Base-by-base conservation (phyloP, 352 stramenopile genomes). In the Phytophthora boehmeriae region DNA sequence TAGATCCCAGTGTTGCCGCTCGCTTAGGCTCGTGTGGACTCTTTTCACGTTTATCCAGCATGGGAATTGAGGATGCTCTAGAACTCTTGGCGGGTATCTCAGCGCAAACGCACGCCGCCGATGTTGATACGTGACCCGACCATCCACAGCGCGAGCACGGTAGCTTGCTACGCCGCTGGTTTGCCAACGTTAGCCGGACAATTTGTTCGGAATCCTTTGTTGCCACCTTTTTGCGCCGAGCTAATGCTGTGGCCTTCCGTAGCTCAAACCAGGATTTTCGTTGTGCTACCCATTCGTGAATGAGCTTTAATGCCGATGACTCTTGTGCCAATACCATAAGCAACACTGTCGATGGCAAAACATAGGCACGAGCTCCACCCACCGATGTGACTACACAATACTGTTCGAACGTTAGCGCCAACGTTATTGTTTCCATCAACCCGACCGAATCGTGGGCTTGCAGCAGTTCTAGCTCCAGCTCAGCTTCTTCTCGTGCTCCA, bases 391-490 rank as follows among this genome's bases (percentile, higher is more conserved):
- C 74, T 11, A 82, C 61, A 32, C 80, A 87, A 47, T 84, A 83
- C 43, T 66, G 76, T 1, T 64, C 54, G 47, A 88, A 90, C 4
- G 62, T 59, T 11, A 64, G 22, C 41, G 73, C 58, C 54, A 84
- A 64, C 2, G 71, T 19, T 27, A 72, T 76, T 5, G 51, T 62
- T 20, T 89, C 79, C 32, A 78, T 54, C 5, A 89, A 20, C 2
- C 79, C 79, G 10, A 78, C 65, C 4, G 66, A 59, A 54, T 89
- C 76, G 43, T 80, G 66, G 10, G 58, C 17, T 45, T 86, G 75
- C 0, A 89, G 47, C n/a, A 89, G 78, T 36, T 89, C 72, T 8
- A 89, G 63, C 42, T 89, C 79, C 4, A 87, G 66, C 47, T 80
- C 69, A 5, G 73, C 69, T 19, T 68, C 78, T 34, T 76, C 59